Evolutionary conservation across 2,329 filamentous ascomycete species (phyloP), one percentile per base, ranked within the genome.

Genomic region (Calonectria ilicicola): DNA sequence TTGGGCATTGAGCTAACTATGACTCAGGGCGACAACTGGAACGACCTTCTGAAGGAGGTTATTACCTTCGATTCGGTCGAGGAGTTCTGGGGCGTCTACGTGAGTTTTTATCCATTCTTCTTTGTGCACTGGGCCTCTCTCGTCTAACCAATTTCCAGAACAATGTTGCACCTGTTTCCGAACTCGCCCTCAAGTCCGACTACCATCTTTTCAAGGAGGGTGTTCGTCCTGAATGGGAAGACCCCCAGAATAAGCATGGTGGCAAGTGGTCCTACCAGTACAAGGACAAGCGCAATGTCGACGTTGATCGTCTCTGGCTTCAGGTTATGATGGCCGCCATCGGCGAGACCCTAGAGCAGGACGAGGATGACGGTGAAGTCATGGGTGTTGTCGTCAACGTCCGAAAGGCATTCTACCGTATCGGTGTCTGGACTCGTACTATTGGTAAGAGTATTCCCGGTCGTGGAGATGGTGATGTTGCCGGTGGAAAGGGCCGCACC

Each of bases 351-450:
- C 93, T 99, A 68, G 97, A 99, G 88, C 93, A 94, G 47, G 96
- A 71, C 7, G 69, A 98, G 82, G 93, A 93, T 40, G 97, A 98
- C 82, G 96, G 96, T 80, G 97, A 99, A 86, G 94, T 99, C 84
- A 98, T 98, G 97, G 97, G 97, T 76, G 97, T 99, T 40, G 97
- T 99, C 29, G 96, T 98, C 88, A 99, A 99, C 86, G 96, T 99
- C 72, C 94, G 97, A 85, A 98, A 98, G 89, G 96, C 94, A 65
- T 98, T 99, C 88, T 99, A 95, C 91, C 94, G 97, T 88, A 94
- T 99, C 79, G 96, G 96, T 83, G 92, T 98, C 79, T 99, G 97
- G 97, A 99, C 97, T 75, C 94, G 95, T 81, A 98, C 96, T 71
- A 95, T 95, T 68, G 96, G 96, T 82, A 96, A 96, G 89, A 91